Evolutionary conservation across 768 basidiomycete species (phyloP).

Genomic region (Ephemerocybe angulata): DNA sequence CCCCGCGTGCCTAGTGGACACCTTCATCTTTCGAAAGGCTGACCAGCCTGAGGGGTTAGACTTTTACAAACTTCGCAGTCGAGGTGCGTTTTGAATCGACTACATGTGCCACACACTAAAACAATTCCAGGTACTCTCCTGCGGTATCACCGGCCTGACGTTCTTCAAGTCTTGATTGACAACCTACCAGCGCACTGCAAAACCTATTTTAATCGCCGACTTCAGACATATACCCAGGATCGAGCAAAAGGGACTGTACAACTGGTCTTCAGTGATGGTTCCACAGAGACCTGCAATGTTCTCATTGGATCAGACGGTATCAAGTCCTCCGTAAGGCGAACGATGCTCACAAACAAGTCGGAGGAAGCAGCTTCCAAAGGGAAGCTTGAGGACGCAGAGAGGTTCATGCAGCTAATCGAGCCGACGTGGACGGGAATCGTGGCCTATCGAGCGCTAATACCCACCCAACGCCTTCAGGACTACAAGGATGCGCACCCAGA

Average conservation of each 20-base stretch:
- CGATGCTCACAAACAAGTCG: slow-evolving; percentile 20
- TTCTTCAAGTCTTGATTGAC: slow-evolving; percentile 44
- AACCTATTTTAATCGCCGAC: slow-evolving; percentile 38
- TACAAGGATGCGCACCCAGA: slow-evolving; percentile 23
- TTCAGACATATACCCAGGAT: slow-evolving; percentile 37
- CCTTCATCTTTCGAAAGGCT: slow-evolving; percentile 24
- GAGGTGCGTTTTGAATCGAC: slow-evolving; percentile 13
- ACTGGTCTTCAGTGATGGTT: slow-evolving; percentile 45
- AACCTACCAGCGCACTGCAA: slow-evolving; percentile 35
- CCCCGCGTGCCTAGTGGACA: slow-evolving; percentile 11
- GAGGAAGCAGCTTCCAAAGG: slow-evolving; percentile 11
- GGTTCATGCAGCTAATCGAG: slow-evolving; percentile 13
- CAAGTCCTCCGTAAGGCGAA: slow-evolving; percentile 30
- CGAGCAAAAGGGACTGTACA: slow-evolving; percentile 15
- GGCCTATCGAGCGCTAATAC: slow-evolving; percentile 32
- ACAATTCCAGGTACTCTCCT: slow-evolving; percentile 18
- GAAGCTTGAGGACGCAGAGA: slow-evolving; percentile 10
- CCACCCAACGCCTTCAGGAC: slow-evolving; percentile 20
- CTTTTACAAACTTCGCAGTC: slow-evolving; percentile 18
- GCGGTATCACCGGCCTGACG: slow-evolving; percentile 48
- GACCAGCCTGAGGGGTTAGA: slow-evolving; percentile 17
- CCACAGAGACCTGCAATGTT: slow-evolving; percentile 44
- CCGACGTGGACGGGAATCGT: slow-evolving; percentile 41
- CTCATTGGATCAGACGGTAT: slow-evolving; percentile 41
- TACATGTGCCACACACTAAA: neutral